These are phyloP conservation scores for Aspergillus bombycis DNA, from an alignment of 2,329 filamentous ascomycete genomes.

Conservation along the genomic window DNA sequence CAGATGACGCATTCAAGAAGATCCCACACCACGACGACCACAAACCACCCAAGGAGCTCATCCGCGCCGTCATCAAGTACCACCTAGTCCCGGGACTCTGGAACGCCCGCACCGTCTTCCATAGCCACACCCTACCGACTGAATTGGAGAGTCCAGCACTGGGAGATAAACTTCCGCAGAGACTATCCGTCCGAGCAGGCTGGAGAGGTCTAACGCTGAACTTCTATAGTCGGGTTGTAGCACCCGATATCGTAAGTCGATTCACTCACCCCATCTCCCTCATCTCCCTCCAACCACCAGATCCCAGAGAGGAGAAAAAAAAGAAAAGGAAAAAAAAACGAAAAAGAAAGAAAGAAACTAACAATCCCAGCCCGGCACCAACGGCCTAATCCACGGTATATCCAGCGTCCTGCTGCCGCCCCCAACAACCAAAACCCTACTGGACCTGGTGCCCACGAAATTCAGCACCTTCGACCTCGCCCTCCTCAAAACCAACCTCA, in stretches of 20 bases:
- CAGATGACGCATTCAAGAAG: constrained; percentile 73
- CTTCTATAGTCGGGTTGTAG: constrained; percentile 72
- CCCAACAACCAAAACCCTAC: constrained; percentile 64
- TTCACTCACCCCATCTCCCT: not conserved
- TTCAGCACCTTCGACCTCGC: constrained; percentile 9
- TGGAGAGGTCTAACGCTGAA: constrained; percentile 71
- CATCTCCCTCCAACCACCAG: no score
- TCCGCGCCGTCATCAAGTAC: constrained; percentile 73
- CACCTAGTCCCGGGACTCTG: constrained; percentile 72
- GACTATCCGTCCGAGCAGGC: constrained; percentile 69
- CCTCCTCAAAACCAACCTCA: not conserved
- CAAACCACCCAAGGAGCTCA: constrained; percentile 69
- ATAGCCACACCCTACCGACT: constrained; percentile 75
- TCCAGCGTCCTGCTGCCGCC: constrained; percentile 78
- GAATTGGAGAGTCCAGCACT: constrained; percentile 62
- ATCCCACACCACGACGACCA: constrained; percentile 48
- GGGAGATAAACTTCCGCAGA: constrained; percentile 66
- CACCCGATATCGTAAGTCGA: constrained; percentile 65
- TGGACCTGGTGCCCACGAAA: constrained; percentile 50
- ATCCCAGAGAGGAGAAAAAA: no score
- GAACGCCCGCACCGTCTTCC: constrained; percentile 66
- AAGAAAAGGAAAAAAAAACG: not conserved
- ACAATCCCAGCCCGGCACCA: constrained; percentile 63
- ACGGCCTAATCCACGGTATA: constrained; percentile 80
- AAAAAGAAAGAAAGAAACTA: not conserved